Conservation (phyloP, 2,329 filamentous ascomycete genomes). For the Cordyceps farinosa region DNA sequence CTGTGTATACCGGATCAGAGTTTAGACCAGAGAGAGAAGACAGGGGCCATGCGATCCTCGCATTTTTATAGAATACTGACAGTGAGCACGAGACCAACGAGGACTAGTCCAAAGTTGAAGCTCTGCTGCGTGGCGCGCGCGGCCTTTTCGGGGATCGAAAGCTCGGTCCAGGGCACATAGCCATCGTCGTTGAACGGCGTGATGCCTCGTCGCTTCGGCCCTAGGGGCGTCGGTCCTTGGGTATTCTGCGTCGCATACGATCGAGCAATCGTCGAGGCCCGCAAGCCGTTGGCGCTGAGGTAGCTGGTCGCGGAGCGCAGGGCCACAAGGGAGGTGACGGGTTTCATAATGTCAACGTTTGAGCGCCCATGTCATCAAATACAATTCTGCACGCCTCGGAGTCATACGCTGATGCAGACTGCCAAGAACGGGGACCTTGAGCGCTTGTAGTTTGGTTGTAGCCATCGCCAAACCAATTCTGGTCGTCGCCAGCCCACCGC, state of each 20-base stretch:
- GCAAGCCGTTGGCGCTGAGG: constrained; percentile 29
- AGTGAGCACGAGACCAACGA: constrained; percentile 72
- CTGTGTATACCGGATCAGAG: constrained; percentile 38
- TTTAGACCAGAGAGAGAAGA: not conserved
- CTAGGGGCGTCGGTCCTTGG: constrained; percentile 35
- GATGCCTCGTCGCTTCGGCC: constrained; percentile 62
- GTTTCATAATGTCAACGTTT: constrained; percentile 45
- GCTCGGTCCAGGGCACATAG: constrained; percentile 71
- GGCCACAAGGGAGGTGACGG: constrained; percentile 35
- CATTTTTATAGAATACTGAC: constrained; percentile 43
- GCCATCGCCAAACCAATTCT: constrained; percentile 8
- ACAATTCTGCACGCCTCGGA: not conserved
- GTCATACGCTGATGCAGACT: not conserved
- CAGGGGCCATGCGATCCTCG: not conserved
- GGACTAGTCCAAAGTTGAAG: constrained; percentile 78
- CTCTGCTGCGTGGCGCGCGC: constrained; percentile 85
- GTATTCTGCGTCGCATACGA: constrained; percentile 58
- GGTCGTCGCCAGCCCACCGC: constrained; percentile 31
- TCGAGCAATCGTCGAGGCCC: constrained; percentile 40
- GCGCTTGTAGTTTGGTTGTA: not conserved
- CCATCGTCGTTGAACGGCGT: constrained; percentile 87
- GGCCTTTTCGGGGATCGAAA: constrained; percentile 73
- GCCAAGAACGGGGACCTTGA: not conserved
- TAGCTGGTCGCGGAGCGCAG: constrained; percentile 33
- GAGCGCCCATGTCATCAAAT: constrained; percentile 32